Conservation (phyloP, 2,329 filamentous ascomycete species). For the Verticillium tricorpus region DNA sequence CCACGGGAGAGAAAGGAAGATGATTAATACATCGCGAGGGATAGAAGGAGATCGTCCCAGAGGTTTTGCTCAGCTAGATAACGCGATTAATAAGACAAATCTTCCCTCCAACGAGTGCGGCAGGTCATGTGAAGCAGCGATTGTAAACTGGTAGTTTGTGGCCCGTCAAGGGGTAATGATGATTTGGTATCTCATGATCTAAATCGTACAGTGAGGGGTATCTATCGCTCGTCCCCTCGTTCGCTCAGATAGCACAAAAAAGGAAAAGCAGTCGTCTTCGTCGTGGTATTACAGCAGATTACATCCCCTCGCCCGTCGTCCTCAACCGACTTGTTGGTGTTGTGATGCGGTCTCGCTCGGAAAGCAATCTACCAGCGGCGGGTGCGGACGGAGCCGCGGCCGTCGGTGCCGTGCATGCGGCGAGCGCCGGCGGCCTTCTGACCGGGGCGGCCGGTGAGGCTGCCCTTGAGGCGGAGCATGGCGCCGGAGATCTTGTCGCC, state of each 20-base stretch:
- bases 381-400: constrained; percentile 47
- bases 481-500: constrained; percentile 77
- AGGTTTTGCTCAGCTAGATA: neutral
- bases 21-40: neutral
- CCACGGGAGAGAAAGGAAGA: too few relatives aligned
- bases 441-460: constrained; percentile 62
- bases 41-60: neutral
- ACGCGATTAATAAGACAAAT: neutral
- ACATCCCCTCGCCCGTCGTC: neutral
- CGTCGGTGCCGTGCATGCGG: constrained; percentile 71
- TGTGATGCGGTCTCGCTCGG: neutral
- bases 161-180: too few relatives aligned
- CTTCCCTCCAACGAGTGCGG: neutral
- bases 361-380: constrained; percentile 15
- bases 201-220: neutral
- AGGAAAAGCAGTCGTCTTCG: neutral
- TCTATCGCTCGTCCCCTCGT: neutral
- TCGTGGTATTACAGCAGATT: neutral
- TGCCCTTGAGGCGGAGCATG: constrained; percentile 68
- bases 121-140: too few relatives aligned
- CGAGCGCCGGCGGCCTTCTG: constrained; percentile 65
- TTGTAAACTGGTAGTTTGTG: too few relatives aligned
- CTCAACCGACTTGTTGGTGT: too few relatives aligned
- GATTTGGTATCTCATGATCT: neutral
- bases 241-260: neutral